These are phyloP conservation scores for Boletus vermiculosoides DNA, from an alignment of 768 basidiomycete genomes.

Conservation along the genomic window DNA sequence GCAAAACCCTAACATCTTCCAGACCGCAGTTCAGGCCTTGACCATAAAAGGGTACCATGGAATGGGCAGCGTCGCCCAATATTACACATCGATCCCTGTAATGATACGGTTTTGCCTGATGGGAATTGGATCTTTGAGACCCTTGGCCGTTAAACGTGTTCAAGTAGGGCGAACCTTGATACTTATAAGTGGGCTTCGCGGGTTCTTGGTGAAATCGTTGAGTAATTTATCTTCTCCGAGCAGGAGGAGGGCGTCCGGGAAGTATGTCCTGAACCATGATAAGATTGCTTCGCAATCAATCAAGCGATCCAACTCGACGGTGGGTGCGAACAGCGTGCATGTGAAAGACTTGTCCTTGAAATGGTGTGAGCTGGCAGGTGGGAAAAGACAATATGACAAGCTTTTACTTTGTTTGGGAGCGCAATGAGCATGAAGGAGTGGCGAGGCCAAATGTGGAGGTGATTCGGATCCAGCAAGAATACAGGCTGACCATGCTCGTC, in stretches of 20 bases:
- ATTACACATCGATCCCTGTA: constrained; percentile 85
- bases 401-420: constrained; percentile 87
- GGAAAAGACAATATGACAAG: constrained; percentile 26
- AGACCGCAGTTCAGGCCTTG: constrained; percentile 98
- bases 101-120: constrained; percentile 83
- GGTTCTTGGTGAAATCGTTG: constrained; percentile 78
- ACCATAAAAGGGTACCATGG: constrained; percentile 98
- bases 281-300: constrained; percentile 53
- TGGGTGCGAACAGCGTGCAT: constrained; percentile 92
- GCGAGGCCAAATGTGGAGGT: constrained; percentile 99
- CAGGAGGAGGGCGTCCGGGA: constrained; percentile 82
- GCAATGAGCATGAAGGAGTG: constrained; percentile 99
- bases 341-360: constrained; percentile 94
- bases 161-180: constrained; percentile 69
- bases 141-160: constrained; percentile 14
- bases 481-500: constrained; percentile 57
- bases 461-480: constrained; percentile 88
- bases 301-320: constrained; percentile 68
- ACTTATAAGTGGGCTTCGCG: constrained; percentile 85
- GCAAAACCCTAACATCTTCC: constrained; percentile 92
- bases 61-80: constrained; percentile 93
- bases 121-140: constrained; percentile 19
- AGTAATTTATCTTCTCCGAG: constrained; percentile 81
- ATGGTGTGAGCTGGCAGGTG: constrained; percentile 21
- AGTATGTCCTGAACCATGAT: constrained; percentile 78